phyloP scores from a whole-genome alignment of 2,329 filamentous ascomycete species.

The Akanthomyces muscarius region DNA sequence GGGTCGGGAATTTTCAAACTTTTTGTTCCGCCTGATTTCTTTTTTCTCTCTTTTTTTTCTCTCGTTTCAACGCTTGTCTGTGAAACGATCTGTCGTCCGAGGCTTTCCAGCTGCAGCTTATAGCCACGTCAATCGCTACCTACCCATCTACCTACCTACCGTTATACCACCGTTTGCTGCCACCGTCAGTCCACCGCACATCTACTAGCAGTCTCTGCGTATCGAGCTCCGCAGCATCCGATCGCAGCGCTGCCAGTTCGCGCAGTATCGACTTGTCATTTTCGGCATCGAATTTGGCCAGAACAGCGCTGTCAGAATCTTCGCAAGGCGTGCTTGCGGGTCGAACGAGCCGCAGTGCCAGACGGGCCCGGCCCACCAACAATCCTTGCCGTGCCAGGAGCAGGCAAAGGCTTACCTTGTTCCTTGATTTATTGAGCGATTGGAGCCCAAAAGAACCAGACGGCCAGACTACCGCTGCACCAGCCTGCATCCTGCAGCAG shows the following conservation, averaged over 20 bases:
- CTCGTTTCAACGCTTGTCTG: slow-evolving; percentile 7
- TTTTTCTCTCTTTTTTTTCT: background rate
- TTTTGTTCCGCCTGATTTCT: background rate
- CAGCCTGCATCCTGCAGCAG: slow-evolving; percentile 3
- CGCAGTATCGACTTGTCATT: slow-evolving; percentile 8
- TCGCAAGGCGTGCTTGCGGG: slow-evolving; percentile 7
- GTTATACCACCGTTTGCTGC: background rate
- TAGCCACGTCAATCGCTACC: background rate
- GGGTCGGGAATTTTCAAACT: background rate
- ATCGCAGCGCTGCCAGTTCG: background rate
- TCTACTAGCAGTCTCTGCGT: background rate
- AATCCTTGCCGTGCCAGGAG: no score
- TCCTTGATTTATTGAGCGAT: background rate
- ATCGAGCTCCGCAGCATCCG: slow-evolving; percentile 8
- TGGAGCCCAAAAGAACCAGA: background rate
- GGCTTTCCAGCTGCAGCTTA: background rate
- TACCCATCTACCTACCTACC: background rate
- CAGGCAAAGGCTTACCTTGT: background rate
- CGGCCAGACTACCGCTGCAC: background rate
- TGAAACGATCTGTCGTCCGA: background rate
- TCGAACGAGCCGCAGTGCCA: slow-evolving; percentile 9
- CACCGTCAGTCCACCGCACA: background rate
- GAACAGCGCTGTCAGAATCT: background rate
- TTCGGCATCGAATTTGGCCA: slow-evolving; percentile 4
- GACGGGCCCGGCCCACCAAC: background rate